phyloP scores from a whole-genome alignment of 179 eudicot genomes.

The Silene coronaria region DNA sequence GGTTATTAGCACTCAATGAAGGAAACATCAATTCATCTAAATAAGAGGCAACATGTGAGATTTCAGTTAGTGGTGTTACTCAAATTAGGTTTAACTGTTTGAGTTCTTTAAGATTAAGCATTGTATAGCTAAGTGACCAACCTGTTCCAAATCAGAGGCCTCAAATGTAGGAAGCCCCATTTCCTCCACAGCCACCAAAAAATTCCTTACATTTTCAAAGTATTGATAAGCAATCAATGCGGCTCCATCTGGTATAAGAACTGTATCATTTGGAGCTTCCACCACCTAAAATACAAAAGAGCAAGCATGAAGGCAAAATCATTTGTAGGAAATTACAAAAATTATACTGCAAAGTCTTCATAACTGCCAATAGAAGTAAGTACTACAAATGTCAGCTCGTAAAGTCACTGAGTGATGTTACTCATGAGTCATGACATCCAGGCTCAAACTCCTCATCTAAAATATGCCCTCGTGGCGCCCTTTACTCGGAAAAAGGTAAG shows the following conservation, averaged over 20 bases:
- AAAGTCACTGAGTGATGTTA: not conserved
- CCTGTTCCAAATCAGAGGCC: constrained; percentile 95
- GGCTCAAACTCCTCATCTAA: not conserved
- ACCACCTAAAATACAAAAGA: constrained; percentile 51
- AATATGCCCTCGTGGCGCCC: not conserved
- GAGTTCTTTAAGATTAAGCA: not conserved
- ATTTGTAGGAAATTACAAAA: not conserved
- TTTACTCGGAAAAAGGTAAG: too few species aligned
- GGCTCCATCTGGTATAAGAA: constrained; percentile 76
- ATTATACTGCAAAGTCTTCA: not conserved
- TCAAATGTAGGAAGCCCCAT: constrained; percentile 88
- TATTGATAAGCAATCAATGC: constrained; percentile 79
- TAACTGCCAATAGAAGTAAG: not conserved
- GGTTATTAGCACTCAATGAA: not conserved
- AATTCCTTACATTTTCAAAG: constrained; percentile 88
- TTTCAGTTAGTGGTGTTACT: not conserved
- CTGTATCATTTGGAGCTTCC: constrained; percentile 73
- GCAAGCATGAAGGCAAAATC: not conserved
- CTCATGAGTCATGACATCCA: not conserved
- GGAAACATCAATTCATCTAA: not conserved
- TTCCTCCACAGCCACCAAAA: constrained; percentile 64
- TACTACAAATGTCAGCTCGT: too few species aligned
- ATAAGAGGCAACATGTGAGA: not conserved
- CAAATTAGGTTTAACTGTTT: not conserved
- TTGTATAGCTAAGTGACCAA: constrained; percentile 18